These are phyloP conservation scores for Kazachstania viticola DNA, from an alignment of 805 yeast species.

Conservation along the genomic window DNA sequence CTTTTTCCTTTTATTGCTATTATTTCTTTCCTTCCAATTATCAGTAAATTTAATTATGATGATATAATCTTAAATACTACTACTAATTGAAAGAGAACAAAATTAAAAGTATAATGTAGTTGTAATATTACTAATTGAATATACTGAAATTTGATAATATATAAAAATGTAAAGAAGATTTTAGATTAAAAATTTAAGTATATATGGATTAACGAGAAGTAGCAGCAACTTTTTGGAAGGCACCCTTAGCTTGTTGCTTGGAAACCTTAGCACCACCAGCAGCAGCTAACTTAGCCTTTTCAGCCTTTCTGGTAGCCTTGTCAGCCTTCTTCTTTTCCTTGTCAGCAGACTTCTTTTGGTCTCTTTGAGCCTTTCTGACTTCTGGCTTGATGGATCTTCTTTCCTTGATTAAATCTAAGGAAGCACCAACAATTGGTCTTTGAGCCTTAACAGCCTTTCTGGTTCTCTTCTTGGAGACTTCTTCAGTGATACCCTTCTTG, in stretches of 20 bases:
- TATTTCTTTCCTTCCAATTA: no score
- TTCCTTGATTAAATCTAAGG: slow-evolving; percentile 95
- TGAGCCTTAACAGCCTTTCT: slow-evolving; percentile 97
- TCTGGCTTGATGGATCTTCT: slow-evolving; percentile 94
- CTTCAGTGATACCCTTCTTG: slow-evolving; percentile 99
- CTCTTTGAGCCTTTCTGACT: slow-evolving; percentile 96
- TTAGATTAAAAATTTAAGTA: slow-evolving; percentile 2
- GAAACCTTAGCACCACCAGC: slow-evolving; percentile 68
- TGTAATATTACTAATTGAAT: no score
- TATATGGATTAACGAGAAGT: slow-evolving; percentile 72
- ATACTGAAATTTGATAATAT: no score
- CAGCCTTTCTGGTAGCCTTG: slow-evolving; percentile 92
- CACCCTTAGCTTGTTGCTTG: slow-evolving; percentile 96
- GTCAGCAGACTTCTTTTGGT: slow-evolving; percentile 70
- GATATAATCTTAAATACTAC: no score
- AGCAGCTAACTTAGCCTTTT: slow-evolving; percentile 74
- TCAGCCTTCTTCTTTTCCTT: slow-evolving; percentile 84
- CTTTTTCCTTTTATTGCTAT: no score
- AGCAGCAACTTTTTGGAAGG: slow-evolving; percentile 93
- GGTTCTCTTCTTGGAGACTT: slow-evolving; percentile 90
- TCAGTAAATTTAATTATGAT: no score
- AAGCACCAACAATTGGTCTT: slow-evolving; percentile 99
- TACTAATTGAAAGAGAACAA: no score
- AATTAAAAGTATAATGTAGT: no score
- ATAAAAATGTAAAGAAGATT: slow-evolving; percentile 1